Conservation (phyloP, 192 early-diverging fungal genomes). For the Endogone sp. region DNA sequence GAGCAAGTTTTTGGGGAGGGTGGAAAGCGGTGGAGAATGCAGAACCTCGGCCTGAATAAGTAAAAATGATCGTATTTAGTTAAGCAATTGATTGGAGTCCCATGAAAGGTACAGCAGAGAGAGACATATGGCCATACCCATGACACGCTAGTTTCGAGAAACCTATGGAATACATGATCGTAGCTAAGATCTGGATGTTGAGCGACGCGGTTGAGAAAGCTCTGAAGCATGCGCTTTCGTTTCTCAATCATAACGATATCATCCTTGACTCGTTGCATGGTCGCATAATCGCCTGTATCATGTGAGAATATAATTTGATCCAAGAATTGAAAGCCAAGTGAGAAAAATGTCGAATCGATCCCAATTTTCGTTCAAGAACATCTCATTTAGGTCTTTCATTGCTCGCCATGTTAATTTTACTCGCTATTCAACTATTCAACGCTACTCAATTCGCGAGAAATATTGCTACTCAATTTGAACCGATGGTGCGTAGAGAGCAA, state of each 20-base stretch:
- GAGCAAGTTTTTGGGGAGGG: slow-evolving; percentile 65
- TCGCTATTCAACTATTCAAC: no score
- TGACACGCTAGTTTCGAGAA: slow-evolving; percentile 76
- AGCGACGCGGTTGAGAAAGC: slow-evolving; percentile 88
- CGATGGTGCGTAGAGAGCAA: no score
- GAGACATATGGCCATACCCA: slow-evolving; percentile 46
- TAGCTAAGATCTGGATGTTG: slow-evolving; percentile 82
- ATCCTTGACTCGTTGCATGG: slow-evolving; percentile 87
- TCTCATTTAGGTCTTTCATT: not conserved
- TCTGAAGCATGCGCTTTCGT: slow-evolving; percentile 90
- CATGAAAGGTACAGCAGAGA: not conserved
- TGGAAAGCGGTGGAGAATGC: slow-evolving; percentile 65
- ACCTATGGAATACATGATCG: slow-evolving; percentile 90
- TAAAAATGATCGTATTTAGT: no score
- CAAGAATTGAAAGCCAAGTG: not conserved
- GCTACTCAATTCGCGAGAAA: no score
- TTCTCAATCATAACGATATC: slow-evolving; percentile 87
- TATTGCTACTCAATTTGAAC: no score
- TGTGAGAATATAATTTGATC: no score
- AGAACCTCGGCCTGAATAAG: slow-evolving; percentile 57
- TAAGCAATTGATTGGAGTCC: no score
- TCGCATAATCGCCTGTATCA: slow-evolving; percentile 56
- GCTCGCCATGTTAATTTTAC: no score
- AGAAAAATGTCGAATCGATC: not conserved
- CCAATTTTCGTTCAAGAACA: no score